Base-by-base conservation (phyloP, 495 filamentous ascomycete genomes). In the Trichoderma parareesei region DNA sequence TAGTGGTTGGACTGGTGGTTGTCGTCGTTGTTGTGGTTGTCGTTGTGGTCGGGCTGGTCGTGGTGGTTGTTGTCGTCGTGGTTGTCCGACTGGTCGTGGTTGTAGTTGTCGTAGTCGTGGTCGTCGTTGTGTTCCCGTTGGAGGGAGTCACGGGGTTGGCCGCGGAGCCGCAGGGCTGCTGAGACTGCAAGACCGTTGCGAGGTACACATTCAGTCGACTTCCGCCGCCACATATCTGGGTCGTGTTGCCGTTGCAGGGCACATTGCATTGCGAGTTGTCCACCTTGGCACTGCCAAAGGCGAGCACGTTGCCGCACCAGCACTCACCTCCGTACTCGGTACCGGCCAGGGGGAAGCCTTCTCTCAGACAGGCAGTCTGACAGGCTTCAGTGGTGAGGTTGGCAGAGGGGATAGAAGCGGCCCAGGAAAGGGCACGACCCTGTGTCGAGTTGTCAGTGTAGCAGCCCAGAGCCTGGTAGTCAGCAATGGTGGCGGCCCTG, bases 381-480 rank as follows among this genome's bases (percentile, higher is more conserved):
- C 82, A 85, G 46, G 66, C 69, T 65, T 81, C 71, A 2, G 73
- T 78, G 35, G 80, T 80, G 70, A 84, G 42, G 38, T 67, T 71
- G 4, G 70, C 43, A 4, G 65, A 44, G 64, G 70, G 67, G 41
- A 84, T 63, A 55, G 73, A 68, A 55, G 75, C 68, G 73, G 80
- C 75, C 69, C 79, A 83, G 2, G 75, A 74, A 37, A 87, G 73
- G 1, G 84, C 78, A 27, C 78, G 81, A 43, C 81, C 82, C 35
- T 68, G 13, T 42, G 55, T 66, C 0, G 77, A 73, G 63, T 82
- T 77, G 62, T 86, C 84, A 38, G 80, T 82, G 68, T 79, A 85
- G 69, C 84, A 87, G 61, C 84, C 84, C n/a, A 85, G 68, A 42
- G 74, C 67, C 40, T 67, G 65, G 68, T 83, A 85, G 68, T 83